These are phyloP conservation scores for Cadophora malorum DNA, from an alignment of 2,329 filamentous ascomycete genomes.

Conservation along the genomic window DNA sequence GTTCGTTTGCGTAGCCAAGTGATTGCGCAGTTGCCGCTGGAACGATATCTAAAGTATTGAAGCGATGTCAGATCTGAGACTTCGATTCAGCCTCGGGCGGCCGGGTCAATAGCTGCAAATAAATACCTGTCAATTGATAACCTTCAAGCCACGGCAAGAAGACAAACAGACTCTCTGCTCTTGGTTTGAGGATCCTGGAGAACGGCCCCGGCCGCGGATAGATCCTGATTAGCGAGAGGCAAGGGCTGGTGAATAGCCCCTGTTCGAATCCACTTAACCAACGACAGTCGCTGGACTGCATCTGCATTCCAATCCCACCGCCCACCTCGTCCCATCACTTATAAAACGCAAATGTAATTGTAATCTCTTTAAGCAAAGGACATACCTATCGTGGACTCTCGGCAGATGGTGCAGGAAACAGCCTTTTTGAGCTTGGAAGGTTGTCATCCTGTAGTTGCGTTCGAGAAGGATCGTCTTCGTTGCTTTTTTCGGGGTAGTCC, in stretches of 20 bases:
- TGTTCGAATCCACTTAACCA: slow-evolving; percentile 20
- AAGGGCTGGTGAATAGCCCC: slow-evolving; percentile 23
- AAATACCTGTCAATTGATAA: not conserved
- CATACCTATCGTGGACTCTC: not conserved
- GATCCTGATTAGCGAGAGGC: slow-evolving; percentile 29
- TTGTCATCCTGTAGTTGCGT: not conserved
- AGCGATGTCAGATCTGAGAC: not conserved
- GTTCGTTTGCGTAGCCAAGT: not conserved
- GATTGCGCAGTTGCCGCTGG: not conserved
- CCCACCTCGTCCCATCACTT: not conserved
- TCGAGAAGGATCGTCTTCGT: slow-evolving; percentile 20
- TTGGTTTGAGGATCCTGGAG: not conserved
- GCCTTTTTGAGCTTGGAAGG: not conserved
- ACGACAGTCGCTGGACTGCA: slow-evolving; percentile 24
- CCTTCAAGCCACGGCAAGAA: not conserved
- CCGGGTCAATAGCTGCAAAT: not conserved
- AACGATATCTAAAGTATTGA: not conserved
- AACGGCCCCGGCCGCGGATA: slow-evolving; percentile 5
- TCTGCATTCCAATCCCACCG: not conserved
- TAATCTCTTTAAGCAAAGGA: not conserved
- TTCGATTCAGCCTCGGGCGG: not conserved
- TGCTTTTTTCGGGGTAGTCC: slow-evolving; percentile 26
- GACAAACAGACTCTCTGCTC: slow-evolving; percentile 1
- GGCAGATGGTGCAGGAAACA: not conserved
- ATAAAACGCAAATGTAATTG: not conserved